These are phyloP conservation scores for Articulospora tetracladia DNA, from an alignment of 495 filamentous ascomycete genomes.

Conservation along the genomic window DNA sequence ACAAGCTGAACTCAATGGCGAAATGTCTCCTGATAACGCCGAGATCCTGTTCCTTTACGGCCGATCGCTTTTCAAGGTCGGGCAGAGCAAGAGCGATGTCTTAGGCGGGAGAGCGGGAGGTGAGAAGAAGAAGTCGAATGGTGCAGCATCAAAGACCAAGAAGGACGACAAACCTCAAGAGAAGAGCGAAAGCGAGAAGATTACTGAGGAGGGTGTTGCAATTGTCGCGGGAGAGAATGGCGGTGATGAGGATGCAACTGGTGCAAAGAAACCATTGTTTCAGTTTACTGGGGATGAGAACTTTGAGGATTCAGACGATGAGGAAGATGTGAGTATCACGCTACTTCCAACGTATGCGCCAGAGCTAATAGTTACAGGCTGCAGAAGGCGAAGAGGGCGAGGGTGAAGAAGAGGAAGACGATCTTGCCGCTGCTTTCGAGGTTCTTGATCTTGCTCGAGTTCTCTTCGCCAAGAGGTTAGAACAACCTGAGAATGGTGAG, in stretches of 20 bases:
- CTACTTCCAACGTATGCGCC: not conserved
- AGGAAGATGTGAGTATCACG: constrained; percentile 43
- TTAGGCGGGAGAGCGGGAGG: constrained; percentile 73
- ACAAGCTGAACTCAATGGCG: constrained; percentile 88
- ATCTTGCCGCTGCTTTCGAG: constrained; percentile 86
- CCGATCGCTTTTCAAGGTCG: constrained; percentile 86
- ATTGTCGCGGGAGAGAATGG: constrained; percentile 27
- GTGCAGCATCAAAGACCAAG: constrained; percentile 29
- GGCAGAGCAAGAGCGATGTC: constrained; percentile 90
- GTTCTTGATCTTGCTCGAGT: constrained; percentile 87
- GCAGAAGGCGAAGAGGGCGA: constrained; percentile 33
- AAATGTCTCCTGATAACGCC: constrained; percentile 83
- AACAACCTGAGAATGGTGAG: constrained; percentile 38
- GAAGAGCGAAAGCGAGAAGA: constrained; percentile 30
- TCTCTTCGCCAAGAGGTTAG: constrained; percentile 57
- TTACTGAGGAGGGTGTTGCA: constrained; percentile 39
- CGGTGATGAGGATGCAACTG: constrained; percentile 35
- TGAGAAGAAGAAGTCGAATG: constrained; percentile 47
- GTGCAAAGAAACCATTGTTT: constrained; percentile 68
- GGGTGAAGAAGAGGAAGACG: constrained; percentile 78
- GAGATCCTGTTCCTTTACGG: constrained; percentile 93
- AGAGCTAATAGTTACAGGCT: constrained; percentile 3
- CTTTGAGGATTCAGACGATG: constrained; percentile 72
- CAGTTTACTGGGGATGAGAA: constrained; percentile 94
- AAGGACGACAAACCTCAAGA: constrained; percentile 18